phyloP scores from a whole-genome alignment of 1,284 basidiomycete genomes.

The Ceraceosorus guamensis region DNA sequence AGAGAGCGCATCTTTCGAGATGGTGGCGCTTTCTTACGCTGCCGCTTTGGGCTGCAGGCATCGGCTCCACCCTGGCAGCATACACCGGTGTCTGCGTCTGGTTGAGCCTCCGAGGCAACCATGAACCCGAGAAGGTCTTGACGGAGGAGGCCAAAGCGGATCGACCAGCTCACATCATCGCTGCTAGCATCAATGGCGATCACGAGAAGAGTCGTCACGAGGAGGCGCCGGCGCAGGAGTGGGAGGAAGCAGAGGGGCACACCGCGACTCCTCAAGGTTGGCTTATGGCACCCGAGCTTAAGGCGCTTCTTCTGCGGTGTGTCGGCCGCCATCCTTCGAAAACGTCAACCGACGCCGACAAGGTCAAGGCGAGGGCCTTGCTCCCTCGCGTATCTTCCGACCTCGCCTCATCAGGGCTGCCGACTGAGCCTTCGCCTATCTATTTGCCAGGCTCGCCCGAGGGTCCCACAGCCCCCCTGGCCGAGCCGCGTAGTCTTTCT shows the following conservation, averaged over 20 bases:
- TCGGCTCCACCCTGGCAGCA: constrained; percentile 32
- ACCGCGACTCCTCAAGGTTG: neutral
- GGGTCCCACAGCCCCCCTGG: neutral
- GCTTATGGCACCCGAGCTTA: constrained; percentile 41
- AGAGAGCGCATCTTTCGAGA: constrained; percentile 14
- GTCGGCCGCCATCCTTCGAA: neutral
- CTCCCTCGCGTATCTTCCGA: neutral
- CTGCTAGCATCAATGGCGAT: neutral
- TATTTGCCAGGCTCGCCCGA: neutral
- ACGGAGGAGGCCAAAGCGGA: neutral
- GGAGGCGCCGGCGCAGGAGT: neutral
- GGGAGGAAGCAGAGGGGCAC: neutral
- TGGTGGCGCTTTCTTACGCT: constrained; percentile 27
- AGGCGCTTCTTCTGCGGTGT: constrained; percentile 22
- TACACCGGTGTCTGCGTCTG: constrained; percentile 36
- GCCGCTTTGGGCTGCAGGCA: constrained; percentile 30
- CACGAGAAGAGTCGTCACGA: neutral
- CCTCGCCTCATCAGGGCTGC: neutral
- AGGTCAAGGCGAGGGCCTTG: too few species aligned
- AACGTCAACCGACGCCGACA: neutral
- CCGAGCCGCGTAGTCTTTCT: neutral
- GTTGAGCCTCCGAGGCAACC: constrained; percentile 32
- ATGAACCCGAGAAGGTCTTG: constrained; percentile 11
- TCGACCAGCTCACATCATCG: neutral
- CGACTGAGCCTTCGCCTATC: neutral